Evolutionary conservation across 2,329 filamentous ascomycete species (phyloP).

Genomic region (Drechmeria coniospora): DNA sequence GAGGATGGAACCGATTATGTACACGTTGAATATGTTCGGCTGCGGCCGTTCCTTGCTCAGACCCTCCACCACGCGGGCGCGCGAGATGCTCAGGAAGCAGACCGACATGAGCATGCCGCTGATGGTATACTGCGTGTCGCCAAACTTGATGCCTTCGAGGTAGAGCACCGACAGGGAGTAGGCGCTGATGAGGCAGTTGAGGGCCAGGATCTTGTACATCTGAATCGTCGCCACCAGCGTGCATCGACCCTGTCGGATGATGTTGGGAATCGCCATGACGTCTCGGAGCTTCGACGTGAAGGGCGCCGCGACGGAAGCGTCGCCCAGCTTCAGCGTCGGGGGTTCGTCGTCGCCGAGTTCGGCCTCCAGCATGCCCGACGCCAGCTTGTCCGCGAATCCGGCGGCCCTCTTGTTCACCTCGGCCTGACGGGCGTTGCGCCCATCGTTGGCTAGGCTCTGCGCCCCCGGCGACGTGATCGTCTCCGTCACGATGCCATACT

Average conservation of each 20-base stretch:
- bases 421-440: slow-evolving; percentile 26
- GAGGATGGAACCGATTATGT: slow-evolving; percentile 95
- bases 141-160: slow-evolving; percentile 97
- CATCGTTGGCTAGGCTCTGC: slow-evolving; percentile 27
- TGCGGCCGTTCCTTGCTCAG: slow-evolving; percentile 94
- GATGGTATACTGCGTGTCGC: slow-evolving; percentile 94
- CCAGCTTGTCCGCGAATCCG: slow-evolving; percentile 73
- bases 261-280: slow-evolving; percentile 93
- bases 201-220: slow-evolving; percentile 98
- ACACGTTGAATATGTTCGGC: slow-evolving; percentile 97
- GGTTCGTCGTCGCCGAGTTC: slow-evolving; percentile 83
- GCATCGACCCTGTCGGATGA: slow-evolving; percentile 92
- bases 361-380: slow-evolving; percentile 73
- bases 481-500: slow-evolving; percentile 38
- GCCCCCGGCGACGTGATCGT: slow-evolving; percentile 54
- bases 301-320: slow-evolving; percentile 90
- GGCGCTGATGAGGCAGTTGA: slow-evolving; percentile 95
- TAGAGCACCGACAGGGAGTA: slow-evolving; percentile 96
- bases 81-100: slow-evolving; percentile 97
- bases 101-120: slow-evolving; percentile 99
- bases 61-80: slow-evolving; percentile 86
- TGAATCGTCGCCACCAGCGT: slow-evolving; percentile 97
- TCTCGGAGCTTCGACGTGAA: slow-evolving; percentile 97
- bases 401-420: slow-evolving; percentile 58
- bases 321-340: slow-evolving; percentile 89